Base-by-base conservation (phyloP, 169 alveolate genomes). In the Cryptosporidium viatorum region DNA sequence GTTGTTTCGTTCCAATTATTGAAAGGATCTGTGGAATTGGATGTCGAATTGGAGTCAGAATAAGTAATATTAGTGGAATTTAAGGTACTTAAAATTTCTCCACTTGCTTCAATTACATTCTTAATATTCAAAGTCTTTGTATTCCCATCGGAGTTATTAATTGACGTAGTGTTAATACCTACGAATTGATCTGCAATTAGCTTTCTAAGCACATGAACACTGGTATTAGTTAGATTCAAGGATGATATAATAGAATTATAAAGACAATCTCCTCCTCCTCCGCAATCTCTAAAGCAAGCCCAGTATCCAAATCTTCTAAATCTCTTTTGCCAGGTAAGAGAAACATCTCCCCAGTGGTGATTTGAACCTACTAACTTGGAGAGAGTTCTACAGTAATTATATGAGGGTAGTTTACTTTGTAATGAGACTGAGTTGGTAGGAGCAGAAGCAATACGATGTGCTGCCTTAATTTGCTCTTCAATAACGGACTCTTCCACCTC, bases 201-300 rank as follows among this genome's bases (percentile, higher is more conserved):
- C 23, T 5, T 41, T 51, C 89, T 37, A 26, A 80, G 68, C 12
- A 16, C 3, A 41, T 68, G 21, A 21, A 80, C 89, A 8, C 26
- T 65, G 8, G 48, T 65, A 21, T 62, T 65, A 37, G 9, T 41
- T 4, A 80, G 45, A 9, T 41, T 43, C 68, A 80, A 39, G 16
- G 80, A 37, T 8, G 89, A 80, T 39, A 80, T 80, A 21, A 80
- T 50, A 1, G 89, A 80, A 10, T 33, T 80, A 62, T 80, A 80
- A 4, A 80, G 68, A 39, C 89, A 80, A 26, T 80, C 89, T 14
- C 89, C 89, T 21, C 89, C 89, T 41, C 80, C 89, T 18, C 89
- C 89, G 41, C 80, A 62, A 62, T 80, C 89, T 80, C 89, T 80
- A 14, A 48, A 67, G 68, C 89, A 80, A 37, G 62, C 59, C 89